Base-by-base conservation (phyloP, 2,329 filamentous ascomycete genomes). In the Colletotrichum sp. region DNA sequence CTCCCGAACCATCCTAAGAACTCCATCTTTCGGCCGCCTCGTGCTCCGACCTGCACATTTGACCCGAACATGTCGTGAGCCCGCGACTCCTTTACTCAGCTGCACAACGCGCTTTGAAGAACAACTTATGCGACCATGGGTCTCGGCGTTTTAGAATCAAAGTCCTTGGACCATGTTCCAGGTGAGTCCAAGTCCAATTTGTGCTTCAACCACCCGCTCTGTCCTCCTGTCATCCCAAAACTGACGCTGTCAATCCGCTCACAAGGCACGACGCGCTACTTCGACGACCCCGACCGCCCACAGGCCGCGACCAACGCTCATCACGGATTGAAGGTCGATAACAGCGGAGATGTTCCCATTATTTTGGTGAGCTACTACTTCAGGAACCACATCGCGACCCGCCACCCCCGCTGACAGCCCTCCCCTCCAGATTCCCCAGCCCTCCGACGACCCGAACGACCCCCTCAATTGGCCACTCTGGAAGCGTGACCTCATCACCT, bases 371-470 rank as follows among this genome's bases (percentile, higher is more conserved):
- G 84, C 77, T 39, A 57, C 57, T 24, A 26, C 62, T 57, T 18
- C 26, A 36, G 12, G 36, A 8, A 21, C 62, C 60, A 15, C 2
- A 9, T 36, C 63, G 36, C 39, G 28, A 34, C 52, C 63, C 71
- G 34, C 66, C 55, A n/a, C 60, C 7, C 24, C 24, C n/a, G 28
- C 52, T 8, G 59, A 75, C 63, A 44, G 68, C 73, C 34, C 28
- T 30, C 16, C 3, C 8, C 36, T 34, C 13, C 72, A 89, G 87
- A 86, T 89, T 7, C 96, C 96, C 7, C 96, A 98, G 82, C 96
- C 96, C 4, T 96, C 93, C 77, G 94, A 98, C 84, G 95, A 98
- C 83, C 95, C 95, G 6, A 96, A 98, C 83, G 96, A 98, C 84
- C 96, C 95, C 34, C 88, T 98, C 78, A 90, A 89, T 82, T 98